These are phyloP conservation scores for Ephemerocybe angulata DNA, from an alignment of 768 basidiomycete genomes.

Conservation along the genomic window DNA sequence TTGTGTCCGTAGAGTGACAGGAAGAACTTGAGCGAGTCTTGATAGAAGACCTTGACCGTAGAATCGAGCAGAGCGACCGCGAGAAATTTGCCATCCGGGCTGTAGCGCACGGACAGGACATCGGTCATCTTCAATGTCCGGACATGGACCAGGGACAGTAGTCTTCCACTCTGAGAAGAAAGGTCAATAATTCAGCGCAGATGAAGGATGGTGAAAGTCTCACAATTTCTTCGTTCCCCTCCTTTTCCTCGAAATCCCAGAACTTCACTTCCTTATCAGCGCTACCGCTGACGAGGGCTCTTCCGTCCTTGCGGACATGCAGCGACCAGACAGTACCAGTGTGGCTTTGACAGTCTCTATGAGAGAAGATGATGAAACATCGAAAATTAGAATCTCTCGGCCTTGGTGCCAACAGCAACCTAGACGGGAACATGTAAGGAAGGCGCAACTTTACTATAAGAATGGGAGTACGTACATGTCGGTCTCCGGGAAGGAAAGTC, in stretches of 20 bases:
- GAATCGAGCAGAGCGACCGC: slow-evolving; percentile 93
- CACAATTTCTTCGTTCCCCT: slow-evolving; percentile 48
- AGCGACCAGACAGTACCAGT: slow-evolving; percentile 84
- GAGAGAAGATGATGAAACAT: slow-evolving; percentile 83
- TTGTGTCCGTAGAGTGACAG: slow-evolving; percentile 97
- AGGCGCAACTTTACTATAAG: background rate
- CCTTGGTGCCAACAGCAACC: slow-evolving; percentile 92
- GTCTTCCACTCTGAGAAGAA: slow-evolving; percentile 48
- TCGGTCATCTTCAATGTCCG: slow-evolving; percentile 97
- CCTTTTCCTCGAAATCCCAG: slow-evolving; percentile 81
- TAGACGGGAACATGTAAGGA: slow-evolving; percentile 26
- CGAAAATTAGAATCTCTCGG: slow-evolving; percentile 84
- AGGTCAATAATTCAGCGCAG: background rate
- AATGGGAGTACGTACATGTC: slow-evolving; percentile 46
- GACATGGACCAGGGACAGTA: slow-evolving; percentile 69
- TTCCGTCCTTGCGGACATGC: slow-evolving; percentile 77
- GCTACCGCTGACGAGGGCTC: slow-evolving; percentile 82
- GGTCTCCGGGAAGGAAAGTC: slow-evolving; percentile 88
- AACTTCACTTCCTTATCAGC: slow-evolving; percentile 98
- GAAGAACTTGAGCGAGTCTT: slow-evolving; percentile 96
- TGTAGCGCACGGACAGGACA: slow-evolving; percentile 85
- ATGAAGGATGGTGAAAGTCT: slow-evolving; percentile 27
- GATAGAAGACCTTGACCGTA: slow-evolving; percentile 96
- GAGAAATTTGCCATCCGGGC: slow-evolving; percentile 82
- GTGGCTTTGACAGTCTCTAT: slow-evolving; percentile 87